Evolutionary conservation across 225 moss, liverwort and hornwort species (phyloP), one percentile per base, ranked within the genome.

Genomic region (Physcomitrium patens): DNA sequence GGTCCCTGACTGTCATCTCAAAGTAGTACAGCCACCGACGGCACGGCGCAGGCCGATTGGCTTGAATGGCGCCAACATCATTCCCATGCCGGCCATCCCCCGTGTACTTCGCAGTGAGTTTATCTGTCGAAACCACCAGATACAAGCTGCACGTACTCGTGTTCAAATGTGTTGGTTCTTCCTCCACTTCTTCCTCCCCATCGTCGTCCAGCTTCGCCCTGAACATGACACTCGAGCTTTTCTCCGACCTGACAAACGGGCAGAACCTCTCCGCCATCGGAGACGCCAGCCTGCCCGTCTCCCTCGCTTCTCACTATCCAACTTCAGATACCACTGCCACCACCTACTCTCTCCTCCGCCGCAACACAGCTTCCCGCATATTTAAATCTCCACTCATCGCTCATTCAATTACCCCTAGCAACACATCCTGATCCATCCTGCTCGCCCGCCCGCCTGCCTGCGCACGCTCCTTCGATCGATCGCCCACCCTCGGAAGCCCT

Each of bases 51-150:
- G 92, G 84, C 42, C 87, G 86, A 63, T 97, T 94, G 28, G 87
- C 91, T 69, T 97, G 96, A 64, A 97, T 93, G 67, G 94, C 92
- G 64, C 96, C 96, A 9, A 97, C 96, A 50, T 97, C 96, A 60
- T 91, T 87, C 37, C 89, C 92, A 59, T 97, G 96, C 0, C 76
- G 80, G 13, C 86, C 86, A 23, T 84, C 84, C 10, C 92, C 92
- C 20, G 79, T 93, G 72, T 97, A 97, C 63, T 61, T 82, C 15
- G 89, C 96, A 22, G 91, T 90, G 44, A 97, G 91, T 80, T 97
- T 97, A 77, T 97, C 94, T n/a, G 89, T 93, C 0, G 96, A 89
- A 65, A 97, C 89, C 31, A 89, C 86, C 12, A 97, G 79, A 73
- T 90, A 94, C 67, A 80, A 79, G 72, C 94, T 93, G 72, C 96